phyloP scores from a whole-genome alignment of 257 asterid species.

The Ilex aquifolium region DNA sequence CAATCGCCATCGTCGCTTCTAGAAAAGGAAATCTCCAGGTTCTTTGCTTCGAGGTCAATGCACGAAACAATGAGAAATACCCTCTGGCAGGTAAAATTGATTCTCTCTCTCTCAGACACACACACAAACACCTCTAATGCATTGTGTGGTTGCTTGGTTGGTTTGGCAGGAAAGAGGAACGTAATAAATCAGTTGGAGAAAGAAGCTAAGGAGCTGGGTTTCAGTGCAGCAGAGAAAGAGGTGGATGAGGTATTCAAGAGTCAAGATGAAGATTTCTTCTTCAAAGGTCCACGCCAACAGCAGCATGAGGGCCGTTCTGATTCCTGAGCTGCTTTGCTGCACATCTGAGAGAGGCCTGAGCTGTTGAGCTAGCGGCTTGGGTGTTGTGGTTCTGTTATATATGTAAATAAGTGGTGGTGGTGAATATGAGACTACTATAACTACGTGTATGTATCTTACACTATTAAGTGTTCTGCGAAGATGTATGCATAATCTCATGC shows the following conservation, averaged over 20 bases:
- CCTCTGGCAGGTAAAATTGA: conserved; percentile 36
- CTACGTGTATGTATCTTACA: no score
- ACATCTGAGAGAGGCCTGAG: no score
- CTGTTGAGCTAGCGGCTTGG: no score
- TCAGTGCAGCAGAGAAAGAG: conserved; percentile 51
- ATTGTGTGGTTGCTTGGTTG: neutral
- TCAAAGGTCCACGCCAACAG: conserved; percentile 49
- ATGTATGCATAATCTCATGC: no score
- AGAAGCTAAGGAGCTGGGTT: conserved; percentile 57
- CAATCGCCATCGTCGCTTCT: conserved; percentile 49
- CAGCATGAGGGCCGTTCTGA: conserved; percentile 28
- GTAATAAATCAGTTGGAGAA: conserved; percentile 42
- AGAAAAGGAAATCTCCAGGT: conserved; percentile 41
- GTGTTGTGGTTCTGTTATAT: no score
- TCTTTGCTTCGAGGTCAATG: conserved; percentile 47
- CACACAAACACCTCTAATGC: no score
- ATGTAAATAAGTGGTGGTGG: no score
- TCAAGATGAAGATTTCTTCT: conserved; percentile 52
- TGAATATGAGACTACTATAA: no score
- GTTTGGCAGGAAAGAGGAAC: conserved; percentile 37
- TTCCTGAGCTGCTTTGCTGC: conserved; percentile 12
- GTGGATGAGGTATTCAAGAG: conserved; percentile 50
- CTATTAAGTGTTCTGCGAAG: no score
- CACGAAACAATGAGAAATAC: conserved; percentile 29
- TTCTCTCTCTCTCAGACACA: no score